Evolutionary conservation across 176 grass and related monocot species (phyloP), one percentile per base, ranked within the genome.

Genomic region (Dendrocalamus sinicus): DNA sequence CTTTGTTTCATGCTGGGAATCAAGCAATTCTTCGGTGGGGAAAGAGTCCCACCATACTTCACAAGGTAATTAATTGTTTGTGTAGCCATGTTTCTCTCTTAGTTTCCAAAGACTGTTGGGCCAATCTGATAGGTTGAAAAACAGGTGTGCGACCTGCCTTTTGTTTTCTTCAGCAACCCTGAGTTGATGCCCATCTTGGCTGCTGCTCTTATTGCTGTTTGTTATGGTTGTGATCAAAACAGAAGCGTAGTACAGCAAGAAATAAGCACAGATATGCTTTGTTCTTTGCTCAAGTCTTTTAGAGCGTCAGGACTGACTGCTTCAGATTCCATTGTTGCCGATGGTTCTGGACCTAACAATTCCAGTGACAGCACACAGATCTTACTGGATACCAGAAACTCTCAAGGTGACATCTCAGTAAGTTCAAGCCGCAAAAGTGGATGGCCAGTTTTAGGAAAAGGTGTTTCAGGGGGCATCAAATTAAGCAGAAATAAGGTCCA

Each of bases 1-100:
- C 96, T 77, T 99, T 99, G 67, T 99, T 99, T 89, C 96, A 99
- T 96, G 77, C 90, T 44, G 96, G 85, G 59, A 99, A 99, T 85
- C 96, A 94, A 92, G 93, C 96, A 59, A 93, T 99, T 88, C 96
- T 98, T 88, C 83, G 96, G 41, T 99, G 96, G 96, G 96, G 96
- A 58, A 99, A 99, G 84, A 95, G 96, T 88, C 96, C 96, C 71
- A 99, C 96, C 82, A 99, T 99, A 91, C 90, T 99, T 70, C 96
- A 99, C 63, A 99, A 99, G 93, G 96, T 99, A 85, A 91, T 86
- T 52, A 32, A 58, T 24, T 16, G 9, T 48, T 76, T 73, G 12
- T 85, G 3, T 88, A 77, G 23, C 32, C 37, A 65, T 66, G 39
- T 30, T 41, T 82, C 22, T 77, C 41, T 78, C 64, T 55, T 45